phyloP scores from a whole-genome alignment of 192 early-diverging fungal genomes.

The Podila horticola region DNA sequence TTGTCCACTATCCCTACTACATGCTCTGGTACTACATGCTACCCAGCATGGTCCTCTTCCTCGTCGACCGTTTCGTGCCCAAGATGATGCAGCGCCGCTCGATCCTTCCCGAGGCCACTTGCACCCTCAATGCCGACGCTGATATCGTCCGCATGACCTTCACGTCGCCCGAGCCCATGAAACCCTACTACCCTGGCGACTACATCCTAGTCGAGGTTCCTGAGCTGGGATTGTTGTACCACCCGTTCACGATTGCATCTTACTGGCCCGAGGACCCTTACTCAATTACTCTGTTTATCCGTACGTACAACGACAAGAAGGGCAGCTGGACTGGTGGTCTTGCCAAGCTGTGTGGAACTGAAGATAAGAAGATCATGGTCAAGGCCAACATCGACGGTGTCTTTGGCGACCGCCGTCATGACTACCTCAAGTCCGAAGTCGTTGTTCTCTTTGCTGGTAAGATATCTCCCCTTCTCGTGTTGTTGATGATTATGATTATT shows the following conservation, averaged over 20 bases:
- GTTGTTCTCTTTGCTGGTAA: slow-evolving; percentile 44
- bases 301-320: slow-evolving; percentile 25
- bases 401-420: slow-evolving; percentile 52
- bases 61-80: slow-evolving; percentile 42
- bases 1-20: slow-evolving; percentile 44
- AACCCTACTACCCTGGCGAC: slow-evolving; percentile 51
- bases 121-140: slow-evolving; percentile 34
- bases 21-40: slow-evolving; percentile 47
- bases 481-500: too few species aligned
- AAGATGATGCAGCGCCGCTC: slow-evolving; percentile 35
- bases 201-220: slow-evolving; percentile 38
- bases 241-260: slow-evolving; percentile 45
- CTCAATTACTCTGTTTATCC: slow-evolving; percentile 29
- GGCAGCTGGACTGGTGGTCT: slow-evolving; percentile 37
- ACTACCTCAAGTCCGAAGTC: slow-evolving; percentile 45
- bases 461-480: neutral
- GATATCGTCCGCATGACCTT: slow-evolving; percentile 46
- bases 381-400: slow-evolving; percentile 37
- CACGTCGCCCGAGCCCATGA: slow-evolving; percentile 38
- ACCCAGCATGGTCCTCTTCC: slow-evolving; percentile 33
- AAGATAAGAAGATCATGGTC: slow-evolving; percentile 27
- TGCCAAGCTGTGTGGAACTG: slow-evolving; percentile 23
- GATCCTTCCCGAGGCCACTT: slow-evolving; percentile 18
- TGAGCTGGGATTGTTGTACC: slow-evolving; percentile 22
- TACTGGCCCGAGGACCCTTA: slow-evolving; percentile 49